Percentiles rank a stretch among this genome's conserved stretches.
Conservation (phyloP, 495 filamentous ascomycete genomes). For the Delitschia confertaspora region DNA sequence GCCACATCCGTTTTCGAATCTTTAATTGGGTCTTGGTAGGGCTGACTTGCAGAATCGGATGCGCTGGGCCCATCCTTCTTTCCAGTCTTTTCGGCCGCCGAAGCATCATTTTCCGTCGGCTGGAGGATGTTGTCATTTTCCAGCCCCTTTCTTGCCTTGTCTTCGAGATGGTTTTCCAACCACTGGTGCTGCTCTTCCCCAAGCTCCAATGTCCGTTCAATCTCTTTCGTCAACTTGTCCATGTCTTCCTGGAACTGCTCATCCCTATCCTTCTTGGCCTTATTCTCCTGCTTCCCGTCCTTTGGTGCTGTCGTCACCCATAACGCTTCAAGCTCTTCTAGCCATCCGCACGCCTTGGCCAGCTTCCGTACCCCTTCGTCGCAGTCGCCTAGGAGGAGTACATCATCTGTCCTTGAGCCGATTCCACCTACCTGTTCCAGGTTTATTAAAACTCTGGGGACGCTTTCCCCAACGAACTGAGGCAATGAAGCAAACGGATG, state of each 20-base stretch:
- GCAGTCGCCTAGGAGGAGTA: constrained; percentile 64
- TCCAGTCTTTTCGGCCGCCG: not conserved
- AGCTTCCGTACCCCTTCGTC: constrained; percentile 78
- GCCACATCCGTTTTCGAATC: too few species aligned
- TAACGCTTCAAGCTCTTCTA: constrained; percentile 66
- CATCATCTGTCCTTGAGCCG: constrained; percentile 68
- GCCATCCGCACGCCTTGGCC: constrained; percentile 76
- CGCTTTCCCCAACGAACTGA: constrained; percentile 44
- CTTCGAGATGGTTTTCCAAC: constrained; percentile 18
- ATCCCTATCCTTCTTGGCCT: constrained; percentile 37
- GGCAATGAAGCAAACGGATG: constrained; percentile 85
- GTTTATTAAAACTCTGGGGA: constrained; percentile 80
- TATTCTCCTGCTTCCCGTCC: constrained; percentile 14
- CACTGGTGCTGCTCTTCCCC: constrained; percentile 24
- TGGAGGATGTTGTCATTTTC: not conserved
- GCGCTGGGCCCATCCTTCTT: not conserved
- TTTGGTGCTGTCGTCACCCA: constrained; percentile 50
- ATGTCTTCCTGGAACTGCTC: constrained; percentile 41
- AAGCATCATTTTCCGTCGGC: not conserved
- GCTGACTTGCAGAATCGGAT: not conserved
- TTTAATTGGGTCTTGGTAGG: too few species aligned
- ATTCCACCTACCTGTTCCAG: constrained; percentile 73
- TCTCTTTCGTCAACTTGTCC: constrained; percentile 35
- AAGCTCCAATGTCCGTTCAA: constrained; percentile 35
- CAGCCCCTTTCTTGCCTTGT: constrained; percentile 7